Conservation (phyloP, 768 basidiomycete species). For the Tylopilus sp. region DNA sequence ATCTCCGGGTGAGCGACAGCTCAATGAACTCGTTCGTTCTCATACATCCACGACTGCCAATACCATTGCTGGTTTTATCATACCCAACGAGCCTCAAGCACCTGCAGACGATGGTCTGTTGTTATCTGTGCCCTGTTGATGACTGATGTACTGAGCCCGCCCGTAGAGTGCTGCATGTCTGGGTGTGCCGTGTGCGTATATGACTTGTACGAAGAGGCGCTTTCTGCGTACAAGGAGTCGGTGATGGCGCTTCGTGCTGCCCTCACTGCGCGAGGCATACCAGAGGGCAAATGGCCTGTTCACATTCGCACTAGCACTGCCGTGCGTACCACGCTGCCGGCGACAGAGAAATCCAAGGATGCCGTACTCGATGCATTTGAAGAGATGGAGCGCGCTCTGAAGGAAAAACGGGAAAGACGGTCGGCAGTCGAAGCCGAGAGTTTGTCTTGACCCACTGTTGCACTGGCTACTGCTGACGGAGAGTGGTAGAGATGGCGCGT, state of each 20-base stretch:
- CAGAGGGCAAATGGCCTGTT: conserved; percentile 64
- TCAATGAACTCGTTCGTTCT: neutral
- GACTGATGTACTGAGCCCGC: neutral
- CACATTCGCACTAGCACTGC: conserved; percentile 35
- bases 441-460: conserved; percentile 33
- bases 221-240: conserved; percentile 58
- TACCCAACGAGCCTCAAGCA: conserved; percentile 60
- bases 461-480: conserved; percentile 9
- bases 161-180: conserved; percentile 89
- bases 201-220: conserved; percentile 77
- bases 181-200: conserved; percentile 92
- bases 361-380: conserved; percentile 65
- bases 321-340: neutral
- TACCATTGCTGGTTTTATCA: conserved; percentile 29
- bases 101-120: conserved; percentile 55
- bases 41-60: neutral
- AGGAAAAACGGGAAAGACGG: conserved; percentile 40
- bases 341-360: conserved; percentile 19
- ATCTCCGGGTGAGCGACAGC: neutral
- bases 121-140: no score
- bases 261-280: conserved; percentile 47
- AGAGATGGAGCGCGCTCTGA: conserved; percentile 59
- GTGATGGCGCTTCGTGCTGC: conserved; percentile 47
- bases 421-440: conserved; percentile 33
- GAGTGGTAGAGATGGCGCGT: conserved; percentile 14